Evolutionary conservation across 176 grass and related monocot genomes (phyloP).

Genomic region (Sorghum bicolor): Sorghum_bicolor_NCBIv3 NC_012871.2:68357001-68357500

Average conservation of each 20-base stretch:
- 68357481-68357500: constrained; percentile 91
- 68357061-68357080: constrained; percentile 1
- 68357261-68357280: constrained; percentile 3
- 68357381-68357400: not conserved
- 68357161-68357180: constrained; percentile 98
- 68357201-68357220: constrained; percentile 93
- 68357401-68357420: not conserved
- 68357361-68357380: not conserved
- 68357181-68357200: constrained; percentile 97
- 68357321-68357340: not conserved
- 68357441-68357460: constrained; percentile 99
- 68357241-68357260: not conserved
- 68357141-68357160: constrained; percentile 93
- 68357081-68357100: not conserved
- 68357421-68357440: constrained; percentile 13
- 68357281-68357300: not conserved
- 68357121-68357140: constrained; percentile 98
- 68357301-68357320: not conserved
- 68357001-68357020: not conserved
- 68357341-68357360: not conserved
- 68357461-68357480: constrained; percentile 96
- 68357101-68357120: constrained; percentile 92
- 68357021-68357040: not conserved
- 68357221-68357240: constrained; percentile 31
- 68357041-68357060: not conserved